These are phyloP conservation scores for Wickerhamomyces subpelliculosus DNA, from an alignment of 805 yeast species.

Conservation along the genomic window DNA sequence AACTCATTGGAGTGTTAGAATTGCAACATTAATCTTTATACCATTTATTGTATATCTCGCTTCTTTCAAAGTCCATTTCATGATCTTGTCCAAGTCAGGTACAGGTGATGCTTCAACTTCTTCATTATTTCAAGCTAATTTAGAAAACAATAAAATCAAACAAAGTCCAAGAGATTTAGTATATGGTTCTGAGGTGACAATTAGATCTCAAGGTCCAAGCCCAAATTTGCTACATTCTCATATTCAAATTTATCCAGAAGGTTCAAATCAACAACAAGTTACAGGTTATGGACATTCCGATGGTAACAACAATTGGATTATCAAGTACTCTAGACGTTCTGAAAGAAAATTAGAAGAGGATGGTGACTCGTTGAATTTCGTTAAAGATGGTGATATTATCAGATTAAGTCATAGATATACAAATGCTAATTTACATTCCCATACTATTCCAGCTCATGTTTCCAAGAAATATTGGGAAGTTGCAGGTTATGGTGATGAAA, in stretches of 20 bases:
- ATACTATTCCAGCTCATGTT: conserved; percentile 69
- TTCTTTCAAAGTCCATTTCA: conserved; percentile 78
- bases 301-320: conserved; percentile 73
- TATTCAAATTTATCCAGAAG: conserved; percentile 77
- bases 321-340: conserved; percentile 50
- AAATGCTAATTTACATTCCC: conserved; percentile 77
- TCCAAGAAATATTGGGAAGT: conserved; percentile 69
- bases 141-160: conserved; percentile 58
- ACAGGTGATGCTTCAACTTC: conserved; percentile 92
- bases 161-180: conserved; percentile 65
- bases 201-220: conserved; percentile 61
- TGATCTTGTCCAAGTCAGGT: conserved; percentile 70
- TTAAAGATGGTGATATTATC: conserved; percentile 59
- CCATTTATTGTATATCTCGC: conserved; percentile 66
- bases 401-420: conserved; percentile 68
- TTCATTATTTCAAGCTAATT: conserved; percentile 82
- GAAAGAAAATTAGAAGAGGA: conserved; percentile 19
- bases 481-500: conserved; percentile 73
- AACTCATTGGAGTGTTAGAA: conserved; percentile 69
- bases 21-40: conserved; percentile 55
- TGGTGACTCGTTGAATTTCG: conserved; percentile 11
- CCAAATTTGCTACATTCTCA: conserved; percentile 87
- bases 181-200: conserved; percentile 41
- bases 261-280: conserved; percentile 89
- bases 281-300: conserved; percentile 92